Evolutionary conservation across 257 asterid genomes (phyloP).

Genomic region (Solanum dulcamara): DNA sequence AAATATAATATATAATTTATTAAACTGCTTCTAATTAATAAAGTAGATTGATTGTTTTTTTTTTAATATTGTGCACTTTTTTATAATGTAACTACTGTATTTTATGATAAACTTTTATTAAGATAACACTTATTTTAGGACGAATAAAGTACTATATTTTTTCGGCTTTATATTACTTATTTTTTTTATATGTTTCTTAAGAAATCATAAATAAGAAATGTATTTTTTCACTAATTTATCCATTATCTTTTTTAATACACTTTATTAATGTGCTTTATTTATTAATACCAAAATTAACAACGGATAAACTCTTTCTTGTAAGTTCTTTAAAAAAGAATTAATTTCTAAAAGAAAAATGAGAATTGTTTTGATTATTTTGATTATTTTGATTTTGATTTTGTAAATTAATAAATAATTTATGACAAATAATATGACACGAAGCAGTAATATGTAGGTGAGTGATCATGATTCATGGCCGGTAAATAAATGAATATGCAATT

Average conservation of each 20-base stretch:
- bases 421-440: too few relatives aligned
- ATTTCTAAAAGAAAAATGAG: too few relatives aligned
- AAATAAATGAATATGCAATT: neutral
- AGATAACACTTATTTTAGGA: neutral
- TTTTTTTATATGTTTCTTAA: too few relatives aligned
- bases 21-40: too few relatives aligned
- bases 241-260: neutral
- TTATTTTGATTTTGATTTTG: too few relatives aligned
- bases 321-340: neutral
- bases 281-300: neutral
- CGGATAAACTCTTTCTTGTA: neutral
- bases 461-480: accelerated
- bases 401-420: too few relatives aligned
- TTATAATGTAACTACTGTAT: neutral
- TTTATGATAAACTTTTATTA: neutral
- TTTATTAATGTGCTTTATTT: too few relatives aligned
- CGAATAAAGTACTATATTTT: neutral
- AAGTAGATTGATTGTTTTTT: neutral
- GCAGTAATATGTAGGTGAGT: neutral
- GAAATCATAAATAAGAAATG: neutral
- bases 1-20: neutral
- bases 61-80: neutral
- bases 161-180: accelerated
- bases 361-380: too few relatives aligned
- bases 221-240: neutral